Percentiles rank a stretch among this genome's conserved stretches.
phyloP scores from a whole-genome alignment of 163 green algal species.

The Prototheca cutis region DNA sequence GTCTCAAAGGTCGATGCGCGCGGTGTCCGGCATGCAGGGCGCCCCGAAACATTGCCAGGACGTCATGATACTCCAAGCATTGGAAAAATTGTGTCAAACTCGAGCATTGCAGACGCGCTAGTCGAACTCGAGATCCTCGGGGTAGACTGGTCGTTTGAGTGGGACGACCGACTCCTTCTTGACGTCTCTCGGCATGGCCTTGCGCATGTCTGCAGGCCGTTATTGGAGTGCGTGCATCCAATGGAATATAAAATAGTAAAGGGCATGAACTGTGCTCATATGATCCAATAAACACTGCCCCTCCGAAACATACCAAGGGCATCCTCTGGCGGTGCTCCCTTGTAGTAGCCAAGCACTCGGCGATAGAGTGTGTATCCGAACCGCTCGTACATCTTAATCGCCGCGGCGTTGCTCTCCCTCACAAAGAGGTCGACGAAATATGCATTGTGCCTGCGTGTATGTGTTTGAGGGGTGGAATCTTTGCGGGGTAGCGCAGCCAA shows the following conservation, averaged over 20 bases:
- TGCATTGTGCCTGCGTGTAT: constrained; percentile 67
- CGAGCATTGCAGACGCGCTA: too few species aligned
- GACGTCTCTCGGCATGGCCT: constrained; percentile 87
- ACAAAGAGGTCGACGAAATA: constrained; percentile 99
- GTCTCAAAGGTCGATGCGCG: too few species aligned
- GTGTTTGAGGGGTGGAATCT: too few species aligned
- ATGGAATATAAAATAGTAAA: too few species aligned
- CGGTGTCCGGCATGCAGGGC: too few species aligned
- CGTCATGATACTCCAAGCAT: too few species aligned
- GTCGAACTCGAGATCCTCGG: constrained; percentile 78
- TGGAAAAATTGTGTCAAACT: too few species aligned
- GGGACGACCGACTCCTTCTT: constrained; percentile 68
- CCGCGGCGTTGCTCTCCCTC: constrained; percentile 75
- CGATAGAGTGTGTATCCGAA: constrained; percentile 75
- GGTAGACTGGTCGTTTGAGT: constrained; percentile 52
- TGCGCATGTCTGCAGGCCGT: constrained; percentile 93
- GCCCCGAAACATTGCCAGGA: too few species aligned
- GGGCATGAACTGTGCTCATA: too few species aligned
- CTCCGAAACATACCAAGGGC: constrained; percentile 34
- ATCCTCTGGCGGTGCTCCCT: constrained; percentile 55
- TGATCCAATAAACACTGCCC: neutral
- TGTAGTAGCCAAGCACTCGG: constrained; percentile 78
- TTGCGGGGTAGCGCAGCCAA: too few species aligned
- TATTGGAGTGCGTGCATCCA: too few species aligned
- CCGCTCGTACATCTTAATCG: constrained; percentile 89